These are phyloP conservation scores for Eucalyptus regnans DNA, from an alignment of 345 rosid species.

Conservation along the genomic window DNA sequence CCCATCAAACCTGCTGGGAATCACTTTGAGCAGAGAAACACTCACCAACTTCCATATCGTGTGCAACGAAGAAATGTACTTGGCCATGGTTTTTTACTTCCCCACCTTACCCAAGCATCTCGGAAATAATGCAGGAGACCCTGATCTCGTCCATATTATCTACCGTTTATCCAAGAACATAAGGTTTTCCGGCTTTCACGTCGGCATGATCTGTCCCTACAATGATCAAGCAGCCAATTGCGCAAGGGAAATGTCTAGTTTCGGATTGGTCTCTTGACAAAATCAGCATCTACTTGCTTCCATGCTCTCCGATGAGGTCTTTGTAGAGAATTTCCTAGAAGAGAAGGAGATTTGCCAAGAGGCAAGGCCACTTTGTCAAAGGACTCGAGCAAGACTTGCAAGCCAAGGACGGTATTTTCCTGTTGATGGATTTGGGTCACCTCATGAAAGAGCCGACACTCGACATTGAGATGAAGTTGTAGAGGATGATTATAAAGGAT, in stretches of 20 bases:
- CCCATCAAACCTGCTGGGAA: constrained; percentile 87
- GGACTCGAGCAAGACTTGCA: constrained; percentile 1
- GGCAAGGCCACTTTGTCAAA: background rate
- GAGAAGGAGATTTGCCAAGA: background rate
- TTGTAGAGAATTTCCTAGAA: background rate
- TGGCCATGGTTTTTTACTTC: background rate
- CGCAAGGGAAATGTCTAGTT: constrained; percentile 6
- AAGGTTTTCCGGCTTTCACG: constrained; percentile 1
- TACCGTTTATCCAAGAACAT: constrained; percentile 3
- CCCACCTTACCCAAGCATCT: constrained; percentile 20
- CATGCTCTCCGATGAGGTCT: constrained; percentile 1
- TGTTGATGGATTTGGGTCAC: constrained; percentile 1
- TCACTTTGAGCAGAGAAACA: constrained; percentile 33
- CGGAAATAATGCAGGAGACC: background rate
- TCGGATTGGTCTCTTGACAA: constrained; percentile 1
- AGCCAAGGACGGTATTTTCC: background rate
- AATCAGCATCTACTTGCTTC: background rate
- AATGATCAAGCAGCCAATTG: background rate
- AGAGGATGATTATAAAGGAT: background rate
- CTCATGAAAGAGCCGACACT: background rate
- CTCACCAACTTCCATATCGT: constrained; percentile 57
- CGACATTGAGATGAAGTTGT: background rate
- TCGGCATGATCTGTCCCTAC: constrained; percentile 2
- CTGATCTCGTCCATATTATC: background rate
- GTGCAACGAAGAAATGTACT: background rate